phyloP scores from a whole-genome alignment of 768 basidiomycete species.

The Russula sp. region DNA sequence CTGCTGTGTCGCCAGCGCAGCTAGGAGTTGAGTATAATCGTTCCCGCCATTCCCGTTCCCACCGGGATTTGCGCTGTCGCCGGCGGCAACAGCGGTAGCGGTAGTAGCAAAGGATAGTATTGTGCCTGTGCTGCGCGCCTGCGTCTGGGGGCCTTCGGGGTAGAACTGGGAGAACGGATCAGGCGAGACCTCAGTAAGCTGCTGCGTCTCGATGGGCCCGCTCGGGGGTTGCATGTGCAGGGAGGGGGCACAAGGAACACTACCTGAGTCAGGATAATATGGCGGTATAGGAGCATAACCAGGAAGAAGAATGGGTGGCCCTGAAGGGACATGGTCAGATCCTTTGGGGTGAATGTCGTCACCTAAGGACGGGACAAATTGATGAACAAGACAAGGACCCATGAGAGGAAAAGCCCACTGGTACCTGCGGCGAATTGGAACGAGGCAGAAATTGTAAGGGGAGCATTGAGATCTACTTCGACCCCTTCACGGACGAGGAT shows the following conservation, averaged over 20 bases:
- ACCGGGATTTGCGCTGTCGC: slow-evolving; percentile 9
- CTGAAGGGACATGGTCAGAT: too few relatives aligned
- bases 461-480: slow-evolving; percentile 34
- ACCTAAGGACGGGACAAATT: slow-evolving; percentile 20
- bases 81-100: too few relatives aligned
- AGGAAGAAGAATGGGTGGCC: too few relatives aligned
- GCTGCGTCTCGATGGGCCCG: slow-evolving; percentile 20
- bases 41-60: slow-evolving; percentile 23
- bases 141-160: slow-evolving; percentile 42
- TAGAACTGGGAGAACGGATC: slow-evolving; percentile 75
- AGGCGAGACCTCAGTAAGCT: slow-evolving; percentile 60
- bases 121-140: slow-evolving; percentile 23
- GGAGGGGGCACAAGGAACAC: slow-evolving; percentile 29
- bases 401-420: slow-evolving; percentile 16
- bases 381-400: slow-evolving; percentile 17
- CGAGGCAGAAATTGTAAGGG: slow-evolving; percentile 20
- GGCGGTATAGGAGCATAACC: too few relatives aligned
- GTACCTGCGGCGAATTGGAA: slow-evolving; percentile 30
- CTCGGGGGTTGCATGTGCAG: slow-evolving; percentile 34
- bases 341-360: slow-evolving; percentile 29
- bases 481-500: slow-evolving; percentile 61
- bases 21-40: slow-evolving; percentile 52
- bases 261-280: too few relatives aligned
- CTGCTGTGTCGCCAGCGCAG: slow-evolving; percentile 45
- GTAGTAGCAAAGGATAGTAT: background rate